These are phyloP conservation scores for Hyaloscypha bicolor DNA, from an alignment of 495 filamentous ascomycete genomes.

Conservation along the genomic window DNA sequence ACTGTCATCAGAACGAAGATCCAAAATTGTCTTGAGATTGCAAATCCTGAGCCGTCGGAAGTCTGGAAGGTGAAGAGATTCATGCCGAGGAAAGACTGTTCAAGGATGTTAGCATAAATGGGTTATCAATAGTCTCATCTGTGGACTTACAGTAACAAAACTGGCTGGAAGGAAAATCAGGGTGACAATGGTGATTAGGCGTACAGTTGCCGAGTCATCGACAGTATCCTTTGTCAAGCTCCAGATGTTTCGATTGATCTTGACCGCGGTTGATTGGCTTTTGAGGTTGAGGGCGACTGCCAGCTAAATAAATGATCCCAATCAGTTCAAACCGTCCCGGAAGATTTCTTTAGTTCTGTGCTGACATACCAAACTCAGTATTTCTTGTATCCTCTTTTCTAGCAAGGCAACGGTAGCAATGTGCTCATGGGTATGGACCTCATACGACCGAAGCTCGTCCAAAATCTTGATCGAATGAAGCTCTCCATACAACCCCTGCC, in stretches of 20 bases:
- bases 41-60: slow-evolving; percentile 25
- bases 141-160: slow-evolving; percentile 19
- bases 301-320: too few relatives aligned
- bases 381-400: background rate
- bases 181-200: slow-evolving; percentile 16
- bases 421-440: background rate
- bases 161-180: slow-evolving; percentile 21
- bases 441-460: background rate
- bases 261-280: slow-evolving; percentile 15
- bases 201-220: slow-evolving; percentile 24
- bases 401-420: background rate
- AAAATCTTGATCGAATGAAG: background rate
- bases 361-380: slow-evolving; percentile 12
- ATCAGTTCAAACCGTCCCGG: background rate
- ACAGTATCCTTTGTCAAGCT: slow-evolving; percentile 25
- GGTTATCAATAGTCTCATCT: background rate
- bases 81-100: slow-evolving; percentile 43
- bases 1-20: slow-evolving; percentile 38
- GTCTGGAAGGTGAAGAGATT: slow-evolving; percentile 42
- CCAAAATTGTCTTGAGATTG: slow-evolving; percentile 40
- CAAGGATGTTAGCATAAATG: slow-evolving; percentile 5
- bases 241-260: slow-evolving; percentile 16
- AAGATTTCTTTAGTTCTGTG: background rate
- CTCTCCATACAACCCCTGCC: background rate
- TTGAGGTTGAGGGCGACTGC: slow-evolving; percentile 16